A percentile compares a stretch with the other conserved stretches of the same genome.
Evolutionary conservation across 352 stramenopile genomes (phyloP).

Genomic region (Aphanomyces invadans): DNA sequence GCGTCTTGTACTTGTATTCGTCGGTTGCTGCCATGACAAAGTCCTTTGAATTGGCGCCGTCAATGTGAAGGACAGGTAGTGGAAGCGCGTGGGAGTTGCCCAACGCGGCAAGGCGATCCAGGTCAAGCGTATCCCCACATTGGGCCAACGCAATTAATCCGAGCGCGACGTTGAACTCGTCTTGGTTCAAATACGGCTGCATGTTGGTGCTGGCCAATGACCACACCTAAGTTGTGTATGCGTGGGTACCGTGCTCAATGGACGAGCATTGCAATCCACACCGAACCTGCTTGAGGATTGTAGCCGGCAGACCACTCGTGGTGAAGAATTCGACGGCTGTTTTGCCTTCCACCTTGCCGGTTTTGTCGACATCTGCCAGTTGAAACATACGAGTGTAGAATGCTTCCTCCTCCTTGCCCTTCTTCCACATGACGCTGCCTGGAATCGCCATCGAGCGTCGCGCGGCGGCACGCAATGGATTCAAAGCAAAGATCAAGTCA

Average conservation of each 20-base stretch:
- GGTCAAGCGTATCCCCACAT: constrained; percentile 2
- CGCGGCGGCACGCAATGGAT: not conserved
- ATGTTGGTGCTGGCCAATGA: constrained; percentile 20
- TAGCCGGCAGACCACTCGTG: constrained; percentile 8
- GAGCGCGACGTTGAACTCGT: constrained; percentile 19
- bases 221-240: constrained; percentile 13
- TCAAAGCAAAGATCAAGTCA: not conserved
- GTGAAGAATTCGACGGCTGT: constrained; percentile 22
- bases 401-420: constrained; percentile 7
- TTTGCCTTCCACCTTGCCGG: constrained; percentile 17
- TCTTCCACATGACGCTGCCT: constrained; percentile 12
- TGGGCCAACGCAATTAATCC: constrained; percentile 20
- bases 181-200: constrained; percentile 22
- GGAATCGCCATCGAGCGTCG: not conserved
- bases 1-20: constrained; percentile 20
- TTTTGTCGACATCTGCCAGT: constrained; percentile 22
- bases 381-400: constrained; percentile 20
- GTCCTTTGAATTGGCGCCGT: not conserved
- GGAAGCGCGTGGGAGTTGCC: constrained; percentile 5
- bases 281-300: constrained; percentile 21
- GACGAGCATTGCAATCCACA: no score
- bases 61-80: constrained; percentile 19
- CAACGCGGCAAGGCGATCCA: not conserved
- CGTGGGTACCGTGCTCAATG: not conserved
- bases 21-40: constrained; percentile 15